Evolutionary conservation across 2,329 filamentous ascomycete species (phyloP).

Genomic region (Zopfia rhizophila): DNA sequence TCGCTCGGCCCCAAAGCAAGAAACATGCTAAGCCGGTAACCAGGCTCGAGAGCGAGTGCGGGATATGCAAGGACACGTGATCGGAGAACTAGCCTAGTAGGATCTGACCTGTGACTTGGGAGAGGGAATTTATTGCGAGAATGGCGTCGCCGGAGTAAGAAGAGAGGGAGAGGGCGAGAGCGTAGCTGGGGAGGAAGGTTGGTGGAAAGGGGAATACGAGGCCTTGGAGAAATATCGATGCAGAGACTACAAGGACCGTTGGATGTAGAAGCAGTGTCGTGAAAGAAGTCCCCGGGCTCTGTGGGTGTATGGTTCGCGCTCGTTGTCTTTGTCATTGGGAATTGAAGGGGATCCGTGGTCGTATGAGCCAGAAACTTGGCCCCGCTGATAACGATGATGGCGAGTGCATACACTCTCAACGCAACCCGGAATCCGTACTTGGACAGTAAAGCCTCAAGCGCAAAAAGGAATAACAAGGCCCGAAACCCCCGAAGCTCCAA

Average conservation of each 20-base stretch:
- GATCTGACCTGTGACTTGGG: slow-evolving; percentile 18
- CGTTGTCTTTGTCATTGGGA: too few relatives aligned
- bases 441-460: slow-evolving; percentile 50
- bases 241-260: not conserved
- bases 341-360: too few relatives aligned
- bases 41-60: slow-evolving; percentile 2
- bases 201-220: slow-evolving; percentile 16
- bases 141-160: slow-evolving; percentile 8
- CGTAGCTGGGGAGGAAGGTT: slow-evolving; percentile 19
- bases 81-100: slow-evolving; percentile 18
- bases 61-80: slow-evolving; percentile 9
- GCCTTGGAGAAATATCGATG: slow-evolving; percentile 14
- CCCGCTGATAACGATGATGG: slow-evolving; percentile 33
- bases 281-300: too few relatives aligned
- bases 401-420: slow-evolving; percentile 48
- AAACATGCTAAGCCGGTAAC: slow-evolving; percentile 6
- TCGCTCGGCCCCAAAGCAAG: slow-evolving; percentile 11
- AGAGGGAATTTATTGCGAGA: slow-evolving; percentile 12
- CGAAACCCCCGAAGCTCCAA: slow-evolving; percentile 53
- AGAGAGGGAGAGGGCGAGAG: slow-evolving; percentile 7
- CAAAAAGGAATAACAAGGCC: slow-evolving; percentile 57
- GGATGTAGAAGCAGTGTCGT: slow-evolving; percentile 4
- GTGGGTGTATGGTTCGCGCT: too few relatives aligned
- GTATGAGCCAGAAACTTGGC: slow-evolving; percentile 37
- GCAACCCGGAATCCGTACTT: slow-evolving; percentile 53